Percentiles rank a stretch among this genome's conserved stretches.
Conservation (phyloP, 495 filamentous ascomycete genomes). For the Aspergillus sparsus region DNA sequence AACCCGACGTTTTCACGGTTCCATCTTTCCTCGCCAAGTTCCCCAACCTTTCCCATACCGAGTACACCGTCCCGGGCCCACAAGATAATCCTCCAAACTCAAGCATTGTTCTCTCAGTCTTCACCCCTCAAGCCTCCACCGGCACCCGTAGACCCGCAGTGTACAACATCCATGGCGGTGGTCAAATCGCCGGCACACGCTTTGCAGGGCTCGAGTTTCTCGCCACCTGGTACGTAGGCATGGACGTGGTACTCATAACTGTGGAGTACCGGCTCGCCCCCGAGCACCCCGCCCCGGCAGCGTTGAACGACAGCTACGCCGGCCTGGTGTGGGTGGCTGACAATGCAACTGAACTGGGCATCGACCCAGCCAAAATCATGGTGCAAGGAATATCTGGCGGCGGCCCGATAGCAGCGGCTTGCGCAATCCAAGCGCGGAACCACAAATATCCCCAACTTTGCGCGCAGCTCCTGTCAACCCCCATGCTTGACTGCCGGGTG, state of each 20-base stretch:
- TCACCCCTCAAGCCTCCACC: background rate
- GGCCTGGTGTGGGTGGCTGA: constrained; percentile 41
- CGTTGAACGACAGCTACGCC: constrained; percentile 36
- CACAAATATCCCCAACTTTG: too few species aligned
- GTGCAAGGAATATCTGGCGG: constrained; percentile 62
- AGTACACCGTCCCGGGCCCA: too few species aligned
- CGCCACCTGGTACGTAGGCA: constrained; percentile 9
- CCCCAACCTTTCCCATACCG: too few species aligned
- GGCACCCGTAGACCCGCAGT: background rate
- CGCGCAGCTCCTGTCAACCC: too few species aligned
- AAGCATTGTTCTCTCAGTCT: too few species aligned
- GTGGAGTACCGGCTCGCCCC: constrained; percentile 35
- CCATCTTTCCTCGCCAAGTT: too few species aligned
- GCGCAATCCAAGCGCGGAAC: too few species aligned
- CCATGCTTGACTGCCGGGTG: too few species aligned
- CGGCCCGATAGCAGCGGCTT: constrained; percentile 49
- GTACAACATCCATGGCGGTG: constrained; percentile 16
- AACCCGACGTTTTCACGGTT: too few species aligned
- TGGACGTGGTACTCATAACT: constrained; percentile 8
- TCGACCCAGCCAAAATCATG: constrained; percentile 55
- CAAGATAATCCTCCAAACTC: too few species aligned
- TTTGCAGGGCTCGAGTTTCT: constrained; percentile 9
- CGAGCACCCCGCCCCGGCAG: constrained; percentile 31
- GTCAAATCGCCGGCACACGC: constrained; percentile 16
- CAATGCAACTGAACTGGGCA: constrained; percentile 33